Base-by-base conservation (phyloP, 2,329 filamentous ascomycete species). In the Alternaria triticimaculans region DNA sequence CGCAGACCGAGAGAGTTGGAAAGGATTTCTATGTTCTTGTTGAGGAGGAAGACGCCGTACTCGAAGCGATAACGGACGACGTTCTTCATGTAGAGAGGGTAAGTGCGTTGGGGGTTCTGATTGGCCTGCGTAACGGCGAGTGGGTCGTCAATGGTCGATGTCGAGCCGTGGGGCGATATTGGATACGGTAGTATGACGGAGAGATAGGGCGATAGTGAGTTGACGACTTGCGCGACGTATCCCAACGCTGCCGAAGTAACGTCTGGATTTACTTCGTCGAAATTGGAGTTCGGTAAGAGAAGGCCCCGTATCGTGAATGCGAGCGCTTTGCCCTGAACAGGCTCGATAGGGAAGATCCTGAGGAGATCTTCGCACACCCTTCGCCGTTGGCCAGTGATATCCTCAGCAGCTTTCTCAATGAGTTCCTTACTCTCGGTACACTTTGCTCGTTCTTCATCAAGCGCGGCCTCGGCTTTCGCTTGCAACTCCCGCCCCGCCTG, bases 31-130 rank as follows among this genome's bases (percentile, higher is more conserved):
- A 99, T 94, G 75, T 98, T 85, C 81, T 98, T 97, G 82, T 98
- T 98, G 14, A 99, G 86, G n/a, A 98, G 83, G 73, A 98, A 99
- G 76, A 97, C 96, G 11, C 86, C 96, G 78, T 98, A 99, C 73
- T 98, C 95, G 79, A 98, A 98, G 3, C 95, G 90, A 82, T 95
- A 98, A 49, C 94, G 89, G 0, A 93, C 88, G 3, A 88, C 87
- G 75, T 87, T 86, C 63, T 84, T 84, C 82, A 92, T 80, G 79
- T 94, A 94, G 0, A 99, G 86, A 0, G 96, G 96, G 72, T 97
- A 99, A 1, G 70, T 76, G 18, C 78, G 72, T 2, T 69, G 72
- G 18, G 73, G 72, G 43, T 66, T 70, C 33, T 68, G 67, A 9
- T 43, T 49, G 9, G 41, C 33, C 59, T 87, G 77, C 68, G 83